phyloP scores from a whole-genome alignment of 2,329 filamentous ascomycete genomes.

The Alternaria hordeiaustralica region DNA sequence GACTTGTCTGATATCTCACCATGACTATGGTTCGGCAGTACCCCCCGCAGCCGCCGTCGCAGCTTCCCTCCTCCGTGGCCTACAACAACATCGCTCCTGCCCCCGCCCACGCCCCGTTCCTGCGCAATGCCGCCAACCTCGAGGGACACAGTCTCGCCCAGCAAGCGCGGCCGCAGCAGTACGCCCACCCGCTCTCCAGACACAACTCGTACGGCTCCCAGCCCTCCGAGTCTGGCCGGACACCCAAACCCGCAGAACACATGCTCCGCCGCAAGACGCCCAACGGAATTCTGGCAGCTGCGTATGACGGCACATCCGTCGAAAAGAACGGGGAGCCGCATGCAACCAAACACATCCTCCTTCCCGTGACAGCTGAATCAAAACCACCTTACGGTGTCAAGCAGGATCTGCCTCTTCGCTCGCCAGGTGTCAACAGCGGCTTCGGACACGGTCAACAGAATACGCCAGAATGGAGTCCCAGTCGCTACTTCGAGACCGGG shows the following conservation, averaged over 20 bases:
- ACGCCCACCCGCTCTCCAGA: conserved; percentile 49
- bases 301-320: conserved; percentile 83
- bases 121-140: conserved; percentile 34
- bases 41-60: conserved; percentile 43
- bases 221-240: conserved; percentile 29
- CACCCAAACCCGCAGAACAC: conserved; percentile 65
- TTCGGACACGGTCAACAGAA: conserved; percentile 29
- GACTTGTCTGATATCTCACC: conserved; percentile 18
- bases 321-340: conserved; percentile 76
- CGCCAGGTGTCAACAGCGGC: conserved; percentile 28
- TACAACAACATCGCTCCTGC: conserved; percentile 34
- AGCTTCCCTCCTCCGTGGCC: conserved; percentile 32
- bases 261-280: conserved; percentile 91
- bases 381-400: conserved; percentile 40
- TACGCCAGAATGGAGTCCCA: conserved; percentile 43
- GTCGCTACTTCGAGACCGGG: conserved; percentile 45
- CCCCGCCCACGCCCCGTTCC: conserved; percentile 32
- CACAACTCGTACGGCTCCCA: conserved; percentile 46
- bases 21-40: conserved; percentile 51
- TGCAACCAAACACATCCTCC: conserved; percentile 81
- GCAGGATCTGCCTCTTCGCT: conserved; percentile 47
- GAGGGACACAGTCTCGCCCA: conserved; percentile 30
- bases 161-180: conserved; percentile 44
- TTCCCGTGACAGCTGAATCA: conserved; percentile 64
- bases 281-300: conserved; percentile 88